These are phyloP conservation scores for Colletotrichum navitas DNA, from an alignment of 2,329 filamentous ascomycete genomes.

Conservation along the genomic window DNA sequence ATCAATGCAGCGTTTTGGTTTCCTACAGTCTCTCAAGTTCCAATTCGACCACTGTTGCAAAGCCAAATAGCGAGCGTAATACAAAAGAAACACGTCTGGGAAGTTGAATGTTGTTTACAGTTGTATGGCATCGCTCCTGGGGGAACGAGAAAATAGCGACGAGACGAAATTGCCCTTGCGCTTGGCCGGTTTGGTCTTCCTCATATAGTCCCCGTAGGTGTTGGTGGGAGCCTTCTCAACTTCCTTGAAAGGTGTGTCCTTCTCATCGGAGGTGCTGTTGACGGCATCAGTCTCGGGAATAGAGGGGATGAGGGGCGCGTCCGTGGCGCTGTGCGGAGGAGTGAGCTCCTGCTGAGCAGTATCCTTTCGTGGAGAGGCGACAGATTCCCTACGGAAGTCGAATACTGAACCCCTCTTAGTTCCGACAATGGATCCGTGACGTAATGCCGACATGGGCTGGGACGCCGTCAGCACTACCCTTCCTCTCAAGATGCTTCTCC, in stretches of 20 bases:
- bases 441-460: conserved; percentile 33
- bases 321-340: conserved; percentile 38
- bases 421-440: conserved; percentile 37
- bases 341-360: conserved; percentile 28
- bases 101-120: neutral
- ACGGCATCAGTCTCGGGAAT: conserved; percentile 28
- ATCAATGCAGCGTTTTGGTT: conserved; percentile 24
- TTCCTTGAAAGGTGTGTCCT: conserved; percentile 30
- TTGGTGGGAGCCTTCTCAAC: conserved; percentile 28
- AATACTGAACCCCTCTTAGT: conserved; percentile 34
- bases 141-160: conserved; percentile 33
- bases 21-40: conserved; percentile 3
- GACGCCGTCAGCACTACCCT: neutral
- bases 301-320: conserved; percentile 30
- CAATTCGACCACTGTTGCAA: conserved; percentile 32
- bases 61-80: conserved; percentile 1
- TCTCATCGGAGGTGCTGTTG: conserved; percentile 14
- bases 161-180: conserved; percentile 38
- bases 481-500: neutral
- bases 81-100: conserved; percentile 30
- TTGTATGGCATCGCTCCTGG: conserved; percentile 16
- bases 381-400: conserved; percentile 34
- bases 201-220: neutral
- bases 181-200: conserved; percentile 32
- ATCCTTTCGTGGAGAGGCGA: conserved; percentile 21